Evolutionary conservation across 2,329 filamentous ascomycete genomes (phyloP), one percentile per base, ranked within the genome.

Genomic region (Leptosphaerulina australis): DNA sequence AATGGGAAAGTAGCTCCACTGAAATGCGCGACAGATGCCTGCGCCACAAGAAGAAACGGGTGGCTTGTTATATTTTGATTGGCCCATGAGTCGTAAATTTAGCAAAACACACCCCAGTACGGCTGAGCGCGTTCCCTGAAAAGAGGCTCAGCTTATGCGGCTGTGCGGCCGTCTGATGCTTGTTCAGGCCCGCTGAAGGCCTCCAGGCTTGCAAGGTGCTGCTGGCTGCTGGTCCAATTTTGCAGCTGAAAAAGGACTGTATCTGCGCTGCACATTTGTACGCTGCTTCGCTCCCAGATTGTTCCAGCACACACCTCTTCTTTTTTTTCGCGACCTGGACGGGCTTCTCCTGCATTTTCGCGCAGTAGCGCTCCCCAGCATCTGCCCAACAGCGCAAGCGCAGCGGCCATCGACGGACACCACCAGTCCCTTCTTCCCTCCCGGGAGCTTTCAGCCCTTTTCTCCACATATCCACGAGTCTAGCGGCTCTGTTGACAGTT

Each of bases 31-130:
- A 31, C 31, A 15, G 29, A 25, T 15, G 34, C 34, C 50, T 53
- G 50, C 53, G 56, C 53, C 58, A 55, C 53, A 41, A 43, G 41
- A 22, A 17, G n/a, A 45, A 46, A 37, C 40, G 26, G 18, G 30
- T n/a, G n/a, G n/a, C n/a, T n/a, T n/a, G n/a, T n/a, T n/a, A n/a
- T n/a, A n/a, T n/a, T n/a, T 6, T 45, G 17, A 37, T 37, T 45
- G 33, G 33, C 14, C n/a, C 2, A 11, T 6, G 14, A 5, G 25
- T 20, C 10, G 26, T 31, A 49, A 49, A 37, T 20, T 43, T 43
- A 43, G 46, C 36, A 9, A 12, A 4, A 21, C 11, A 21, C 3
- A 18, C 35, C 35, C 44, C 17, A 25, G 36, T 22, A 6, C 33
- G 18, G 46, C 38, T 35, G 38, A 22, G 18, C 1, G 33, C 44